A percentile compares a stretch with the other conserved stretches of the same genome.
Evolutionary conservation across 345 rosid genomes (phyloP).

Genomic region (Pugionium dolabratum): DNA sequence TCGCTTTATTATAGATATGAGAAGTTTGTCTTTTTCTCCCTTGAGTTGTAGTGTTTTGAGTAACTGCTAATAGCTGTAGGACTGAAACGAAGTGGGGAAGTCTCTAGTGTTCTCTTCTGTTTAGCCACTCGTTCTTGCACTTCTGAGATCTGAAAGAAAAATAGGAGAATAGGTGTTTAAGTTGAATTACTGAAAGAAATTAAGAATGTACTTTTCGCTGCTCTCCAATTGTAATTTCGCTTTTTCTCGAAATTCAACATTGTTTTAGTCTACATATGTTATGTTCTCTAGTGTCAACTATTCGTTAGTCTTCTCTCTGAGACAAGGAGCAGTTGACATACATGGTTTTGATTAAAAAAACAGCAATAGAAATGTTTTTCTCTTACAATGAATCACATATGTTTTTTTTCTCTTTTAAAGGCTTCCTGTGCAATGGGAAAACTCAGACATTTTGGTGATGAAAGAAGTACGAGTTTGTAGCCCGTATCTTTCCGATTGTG

Average conservation of each 20-base stretch:
- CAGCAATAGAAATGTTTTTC: no score
- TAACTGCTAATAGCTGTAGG: background rate
- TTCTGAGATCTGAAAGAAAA: background rate
- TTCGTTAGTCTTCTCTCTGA: slow-evolving; percentile 8
- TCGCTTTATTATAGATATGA: background rate
- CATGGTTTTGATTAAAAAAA: background rate
- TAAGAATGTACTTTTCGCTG: background rate
- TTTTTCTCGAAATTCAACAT: background rate
- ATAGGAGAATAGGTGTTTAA: background rate
- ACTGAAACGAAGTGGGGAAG: background rate
- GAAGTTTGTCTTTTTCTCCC: background rate
- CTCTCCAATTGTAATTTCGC: background rate
- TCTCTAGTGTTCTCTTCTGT: background rate
- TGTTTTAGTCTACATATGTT: background rate
- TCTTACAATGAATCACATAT: no score
- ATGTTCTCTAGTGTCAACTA: slow-evolving; percentile 14
- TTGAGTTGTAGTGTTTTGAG: slow-evolving; percentile 1
- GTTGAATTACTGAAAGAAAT: background rate
- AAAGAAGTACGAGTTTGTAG: slow-evolving; percentile 88
- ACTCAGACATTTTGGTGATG: slow-evolving; percentile 85
- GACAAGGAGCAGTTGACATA: background rate
- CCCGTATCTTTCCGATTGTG: slow-evolving; percentile 87
- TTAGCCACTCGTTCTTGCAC: background rate
- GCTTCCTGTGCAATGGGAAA: slow-evolving; percentile 98
- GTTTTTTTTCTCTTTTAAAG: slow-evolving; percentile 38